Conservation (phyloP, 768 basidiomycete genomes). For the Wakefieldia striispora region DNA sequence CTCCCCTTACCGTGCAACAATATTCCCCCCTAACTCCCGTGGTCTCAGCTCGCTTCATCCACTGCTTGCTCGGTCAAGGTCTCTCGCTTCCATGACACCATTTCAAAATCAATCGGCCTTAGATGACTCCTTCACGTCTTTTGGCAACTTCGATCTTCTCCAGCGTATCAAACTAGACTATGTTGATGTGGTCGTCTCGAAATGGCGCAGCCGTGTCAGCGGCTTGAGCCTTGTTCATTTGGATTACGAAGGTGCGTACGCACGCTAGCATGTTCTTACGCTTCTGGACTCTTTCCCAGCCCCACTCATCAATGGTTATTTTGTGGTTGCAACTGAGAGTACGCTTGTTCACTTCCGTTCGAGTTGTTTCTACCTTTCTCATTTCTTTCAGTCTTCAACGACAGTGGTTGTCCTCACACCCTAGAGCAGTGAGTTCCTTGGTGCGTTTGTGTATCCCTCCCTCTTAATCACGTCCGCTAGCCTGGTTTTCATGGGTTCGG, state of each 20-base stretch:
- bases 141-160: slow-evolving; percentile 83
- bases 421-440: slow-evolving; percentile 76
- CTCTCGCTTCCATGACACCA: slow-evolving; percentile 30
- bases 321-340: slow-evolving; percentile 91
- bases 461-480: slow-evolving; percentile 36
- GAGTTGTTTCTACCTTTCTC: neutral
- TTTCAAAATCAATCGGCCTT: slow-evolving; percentile 16
- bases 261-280: slow-evolving; percentile 1
- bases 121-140: slow-evolving; percentile 32
- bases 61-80: slow-evolving; percentile 3
- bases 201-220: slow-evolving; percentile 84
- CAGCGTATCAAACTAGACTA: slow-evolving; percentile 74
- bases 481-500: slow-evolving; percentile 92
- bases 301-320: slow-evolving; percentile 88
- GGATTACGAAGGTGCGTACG: slow-evolving; percentile 76
- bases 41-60: neutral
- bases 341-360: slow-evolving; percentile 18
- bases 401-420: slow-evolving; percentile 94
- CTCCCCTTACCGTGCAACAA: neutral
- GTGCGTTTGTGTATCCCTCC: neutral
- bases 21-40: neutral
- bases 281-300: slow-evolving; percentile 43
- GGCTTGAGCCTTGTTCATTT: slow-evolving; percentile 90
- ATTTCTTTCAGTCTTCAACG: slow-evolving; percentile 72
- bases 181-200: slow-evolving; percentile 76